These are phyloP conservation scores for Dissophora globulifera DNA, from an alignment of 192 early-diverging fungal genomes.

Conservation along the genomic window DNA sequence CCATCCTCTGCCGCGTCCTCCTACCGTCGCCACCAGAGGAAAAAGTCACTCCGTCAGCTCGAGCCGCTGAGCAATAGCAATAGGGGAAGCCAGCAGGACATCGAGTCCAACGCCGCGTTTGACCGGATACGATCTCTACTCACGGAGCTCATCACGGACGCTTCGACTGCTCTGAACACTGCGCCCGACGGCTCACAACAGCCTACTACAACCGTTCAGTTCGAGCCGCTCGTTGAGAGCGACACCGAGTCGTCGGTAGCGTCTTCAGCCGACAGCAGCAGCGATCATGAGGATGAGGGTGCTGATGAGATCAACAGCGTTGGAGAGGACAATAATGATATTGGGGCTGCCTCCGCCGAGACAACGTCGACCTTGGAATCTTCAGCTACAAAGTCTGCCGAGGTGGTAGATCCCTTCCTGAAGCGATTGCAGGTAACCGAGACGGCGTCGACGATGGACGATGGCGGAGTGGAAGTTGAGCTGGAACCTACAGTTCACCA, in stretches of 20 bases:
- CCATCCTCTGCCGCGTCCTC: conserved; percentile 32
- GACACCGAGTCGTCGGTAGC: conserved; percentile 19
- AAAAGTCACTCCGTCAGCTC: conserved; percentile 38
- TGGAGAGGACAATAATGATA: neutral
- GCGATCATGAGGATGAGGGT: conserved; percentile 1
- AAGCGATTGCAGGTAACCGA: conserved; percentile 14
- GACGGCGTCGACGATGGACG: neutral
- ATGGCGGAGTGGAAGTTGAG: conserved; percentile 13
- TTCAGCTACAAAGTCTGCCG: too few species aligned
- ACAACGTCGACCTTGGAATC: too few species aligned
- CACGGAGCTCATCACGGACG: conserved; percentile 47
- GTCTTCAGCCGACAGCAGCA: neutral
- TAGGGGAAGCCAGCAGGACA: conserved; percentile 9
- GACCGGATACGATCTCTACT: conserved; percentile 46
- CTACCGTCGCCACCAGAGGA: conserved; percentile 17
- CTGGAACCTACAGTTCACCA: conserved; percentile 2
- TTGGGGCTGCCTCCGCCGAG: neutral
- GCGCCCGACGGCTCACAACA: conserved; percentile 43
- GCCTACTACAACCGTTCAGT: conserved; percentile 25
- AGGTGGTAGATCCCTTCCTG: conserved; percentile 11
- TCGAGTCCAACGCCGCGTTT: conserved; percentile 37
- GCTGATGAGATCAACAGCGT: conserved; percentile 1
- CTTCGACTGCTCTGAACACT: conserved; percentile 48
- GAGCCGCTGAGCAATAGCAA: conserved; percentile 12
- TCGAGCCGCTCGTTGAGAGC: conserved; percentile 16